phyloP scores from a whole-genome alignment of 441 rosid genomes.

The Pelargonium exstipulatum region DNA sequence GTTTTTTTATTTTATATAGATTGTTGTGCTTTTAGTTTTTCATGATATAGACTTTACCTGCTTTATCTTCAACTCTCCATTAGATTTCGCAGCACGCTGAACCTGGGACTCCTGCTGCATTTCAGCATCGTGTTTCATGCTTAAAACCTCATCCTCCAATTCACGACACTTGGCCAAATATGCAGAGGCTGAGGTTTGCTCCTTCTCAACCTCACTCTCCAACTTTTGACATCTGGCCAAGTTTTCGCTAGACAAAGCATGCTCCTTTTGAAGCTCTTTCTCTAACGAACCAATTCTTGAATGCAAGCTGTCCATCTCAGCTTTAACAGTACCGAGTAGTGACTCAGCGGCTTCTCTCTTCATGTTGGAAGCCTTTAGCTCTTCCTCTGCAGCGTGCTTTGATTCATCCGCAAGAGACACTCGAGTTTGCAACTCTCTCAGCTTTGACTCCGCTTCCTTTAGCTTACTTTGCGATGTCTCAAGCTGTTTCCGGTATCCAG shows the following conservation, averaged over 20 bases:
- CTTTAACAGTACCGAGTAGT: conserved; percentile 30
- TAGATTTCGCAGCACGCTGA: conserved; percentile 29
- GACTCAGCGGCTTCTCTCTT: conserved; percentile 20
- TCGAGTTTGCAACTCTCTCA: background rate
- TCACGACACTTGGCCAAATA: conserved; percentile 34
- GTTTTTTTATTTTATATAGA: background rate
- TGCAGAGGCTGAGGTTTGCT: conserved; percentile 40
- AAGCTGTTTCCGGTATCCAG: no score
- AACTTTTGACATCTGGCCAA: conserved; percentile 36
- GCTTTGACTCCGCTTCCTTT: no score
- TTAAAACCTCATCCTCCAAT: conserved; percentile 57
- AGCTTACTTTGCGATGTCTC: conserved; percentile 29
- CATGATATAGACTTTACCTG: conserved; percentile 44
- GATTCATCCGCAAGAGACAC: conserved; percentile 45
- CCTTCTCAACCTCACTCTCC: conserved; percentile 49
- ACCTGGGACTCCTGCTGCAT: background rate
- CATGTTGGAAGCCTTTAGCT: conserved; percentile 16
- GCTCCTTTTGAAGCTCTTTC: conserved; percentile 42
- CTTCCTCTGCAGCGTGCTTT: conserved; percentile 48
- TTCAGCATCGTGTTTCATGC: conserved; percentile 35
- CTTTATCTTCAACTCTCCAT: conserved; percentile 42
- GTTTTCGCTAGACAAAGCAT: conserved; percentile 33
- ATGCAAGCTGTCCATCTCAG: conserved; percentile 45
- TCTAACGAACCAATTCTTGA: conserved; percentile 44
- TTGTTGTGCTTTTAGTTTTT: background rate